A percentile compares a stretch with the other conserved stretches of the same genome.
These are phyloP conservation scores for Mortierella sp. DNA, from an alignment of 371 early-diverging fungal species.

Conservation along the genomic window DNA sequence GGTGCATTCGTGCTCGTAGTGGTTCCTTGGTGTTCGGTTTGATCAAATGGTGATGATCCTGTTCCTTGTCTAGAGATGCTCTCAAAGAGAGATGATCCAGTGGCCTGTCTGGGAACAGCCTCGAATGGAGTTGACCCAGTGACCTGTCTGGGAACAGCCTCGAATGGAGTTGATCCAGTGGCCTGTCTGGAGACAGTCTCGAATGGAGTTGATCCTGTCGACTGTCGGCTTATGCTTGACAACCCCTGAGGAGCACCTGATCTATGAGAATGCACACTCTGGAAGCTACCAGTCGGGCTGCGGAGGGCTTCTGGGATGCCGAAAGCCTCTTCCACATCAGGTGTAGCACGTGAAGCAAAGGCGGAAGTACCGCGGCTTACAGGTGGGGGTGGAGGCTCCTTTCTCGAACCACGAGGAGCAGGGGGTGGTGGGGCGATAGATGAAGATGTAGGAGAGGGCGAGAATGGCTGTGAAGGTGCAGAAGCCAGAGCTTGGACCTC, in stretches of 20 bases:
- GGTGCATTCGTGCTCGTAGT: constrained; percentile 34
- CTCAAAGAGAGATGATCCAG: constrained; percentile 45
- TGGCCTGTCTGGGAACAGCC: constrained; percentile 18
- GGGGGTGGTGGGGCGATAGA: constrained; percentile 37
- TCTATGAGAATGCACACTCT: constrained; percentile 26
- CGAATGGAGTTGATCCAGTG: constrained; percentile 45
- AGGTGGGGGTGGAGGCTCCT: constrained; percentile 57
- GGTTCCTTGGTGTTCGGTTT: constrained; percentile 25
- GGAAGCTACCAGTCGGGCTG: constrained; percentile 54
- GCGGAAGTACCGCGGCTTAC: constrained; percentile 47
- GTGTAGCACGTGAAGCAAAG: constrained; percentile 22
- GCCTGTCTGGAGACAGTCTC: constrained; percentile 28
- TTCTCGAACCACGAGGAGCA: constrained; percentile 56
- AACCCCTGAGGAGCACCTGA: constrained; percentile 9
- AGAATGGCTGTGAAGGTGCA: background rate
- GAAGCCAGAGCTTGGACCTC: constrained; percentile 23
- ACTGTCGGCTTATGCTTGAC: constrained; percentile 38
- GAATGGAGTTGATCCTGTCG: constrained; percentile 50
- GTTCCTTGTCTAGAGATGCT: constrained; percentile 36
- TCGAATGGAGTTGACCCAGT: constrained; percentile 40
- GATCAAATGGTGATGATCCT: constrained; percentile 30
- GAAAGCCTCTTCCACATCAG: constrained; percentile 54
- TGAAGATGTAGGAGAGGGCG: constrained; percentile 14
- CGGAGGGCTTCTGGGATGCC: constrained; percentile 55
- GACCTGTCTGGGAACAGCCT: constrained; percentile 28